Percentiles rank a stretch among this genome's conserved stretches.
These are phyloP conservation scores for Pythium periplocum DNA, from an alignment of 352 stramenopile species.

Conservation along the genomic window DNA sequence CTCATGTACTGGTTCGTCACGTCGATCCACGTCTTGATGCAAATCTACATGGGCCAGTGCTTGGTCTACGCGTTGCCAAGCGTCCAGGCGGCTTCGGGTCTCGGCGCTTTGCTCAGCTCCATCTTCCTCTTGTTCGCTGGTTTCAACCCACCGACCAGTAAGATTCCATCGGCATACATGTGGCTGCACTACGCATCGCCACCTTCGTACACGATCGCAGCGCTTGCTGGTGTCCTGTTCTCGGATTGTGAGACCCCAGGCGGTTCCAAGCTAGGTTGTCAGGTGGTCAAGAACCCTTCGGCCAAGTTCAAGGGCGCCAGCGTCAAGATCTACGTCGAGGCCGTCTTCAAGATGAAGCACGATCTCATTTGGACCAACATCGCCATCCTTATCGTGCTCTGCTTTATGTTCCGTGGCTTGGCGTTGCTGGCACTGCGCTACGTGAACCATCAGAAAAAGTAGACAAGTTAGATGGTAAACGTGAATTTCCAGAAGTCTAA, in stretches of 20 bases:
- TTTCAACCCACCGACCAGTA: slow-evolving; percentile 44
- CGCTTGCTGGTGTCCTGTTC: slow-evolving; percentile 33
- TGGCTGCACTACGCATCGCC: slow-evolving; percentile 54
- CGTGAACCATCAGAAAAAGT: slow-evolving; percentile 23
- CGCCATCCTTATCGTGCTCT: slow-evolving; percentile 25
- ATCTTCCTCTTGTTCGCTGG: slow-evolving; percentile 55
- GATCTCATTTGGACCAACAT: slow-evolving; percentile 35
- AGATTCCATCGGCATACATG: slow-evolving; percentile 44
- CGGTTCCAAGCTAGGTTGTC: slow-evolving; percentile 21
- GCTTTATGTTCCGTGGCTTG: slow-evolving; percentile 29
- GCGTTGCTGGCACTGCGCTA: slow-evolving; percentile 35
- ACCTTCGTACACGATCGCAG: slow-evolving; percentile 39
- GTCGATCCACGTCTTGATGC: slow-evolving; percentile 38
- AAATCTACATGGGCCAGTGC: slow-evolving; percentile 44
- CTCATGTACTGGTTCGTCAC: slow-evolving; percentile 52
- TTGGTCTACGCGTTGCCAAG: slow-evolving; percentile 39
- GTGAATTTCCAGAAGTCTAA: too few relatives aligned
- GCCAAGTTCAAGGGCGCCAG: slow-evolving; percentile 22
- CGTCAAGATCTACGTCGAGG: slow-evolving; percentile 47
- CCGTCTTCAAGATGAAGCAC: slow-evolving; percentile 48
- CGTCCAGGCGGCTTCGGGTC: slow-evolving; percentile 25
- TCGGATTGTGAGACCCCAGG: slow-evolving; percentile 21
- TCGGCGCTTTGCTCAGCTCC: slow-evolving; percentile 35
- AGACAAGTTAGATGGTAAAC: too few relatives aligned
- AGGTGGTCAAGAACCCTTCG: slow-evolving; percentile 19